Base-by-base conservation (phyloP, 2,329 filamentous ascomycete species). In the Incumbomyces delicatus region DNA sequence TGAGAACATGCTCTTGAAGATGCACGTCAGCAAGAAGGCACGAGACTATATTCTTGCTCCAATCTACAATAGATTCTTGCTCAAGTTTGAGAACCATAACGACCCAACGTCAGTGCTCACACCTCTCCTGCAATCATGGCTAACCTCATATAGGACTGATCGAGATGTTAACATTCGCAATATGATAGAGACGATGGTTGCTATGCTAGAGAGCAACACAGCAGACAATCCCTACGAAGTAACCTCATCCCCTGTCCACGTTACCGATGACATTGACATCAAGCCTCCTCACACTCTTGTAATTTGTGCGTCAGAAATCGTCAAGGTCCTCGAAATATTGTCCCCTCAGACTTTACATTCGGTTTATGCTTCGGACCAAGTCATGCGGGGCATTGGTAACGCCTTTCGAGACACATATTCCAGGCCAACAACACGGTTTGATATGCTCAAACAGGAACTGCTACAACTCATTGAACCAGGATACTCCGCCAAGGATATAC, bases 11-110 rank as follows among this genome's bases (percentile, higher is more conserved):
- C 82, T 96, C 71, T 77, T 87, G 47, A 87, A 94, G 58, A 90
- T 94, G 63, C 87, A 95, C 67, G 87, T 96, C 58, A 89, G 85
- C 41, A 87, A 94, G 56, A 87, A 90, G 65, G 88, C 87, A 35
- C 80, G 92, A 36, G 85, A 94, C 59, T 89, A 74, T 53, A 74
- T 81, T 41, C 67, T 81, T 48, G 74, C 76, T 51, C 84, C 90
- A 61, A 83, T 95, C 47, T 87, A 85, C 46, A 80, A 85, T 61
- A 73, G 71, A 5, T 70, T 76, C 1, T 66, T 80, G 56, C 78
- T 84, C 55, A 78, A 45, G 34, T 37, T 45, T 16, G 42, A 45
- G 33, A 27, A 37, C 18, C 33, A 20, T 20, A 22, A 29, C 18
- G 22, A 38, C 63, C 74, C 73, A 56, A 82, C 81, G 79, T 87